Evolutionary conservation across 2,329 filamentous ascomycete species (phyloP).

Genomic region (Mariannaea elegans): DNA sequence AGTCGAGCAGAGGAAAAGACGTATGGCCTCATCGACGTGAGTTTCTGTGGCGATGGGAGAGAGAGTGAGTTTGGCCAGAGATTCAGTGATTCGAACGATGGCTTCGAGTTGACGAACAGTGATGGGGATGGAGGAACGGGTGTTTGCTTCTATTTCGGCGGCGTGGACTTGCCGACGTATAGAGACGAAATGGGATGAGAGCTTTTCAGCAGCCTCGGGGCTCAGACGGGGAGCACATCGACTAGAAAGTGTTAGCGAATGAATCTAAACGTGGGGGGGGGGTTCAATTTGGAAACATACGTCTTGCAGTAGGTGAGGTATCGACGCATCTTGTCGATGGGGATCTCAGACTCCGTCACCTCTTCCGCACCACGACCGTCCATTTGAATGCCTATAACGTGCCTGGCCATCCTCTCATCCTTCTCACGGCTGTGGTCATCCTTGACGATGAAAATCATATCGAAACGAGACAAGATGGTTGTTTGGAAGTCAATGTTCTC

Average conservation of each 20-base stretch:
- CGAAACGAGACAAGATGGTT: constrained; percentile 96
- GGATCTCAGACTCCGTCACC: constrained; percentile 84
- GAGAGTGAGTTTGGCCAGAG: constrained; percentile 89
- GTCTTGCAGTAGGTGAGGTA: constrained; percentile 98
- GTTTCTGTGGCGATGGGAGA: constrained; percentile 86
- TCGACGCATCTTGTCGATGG: constrained; percentile 95
- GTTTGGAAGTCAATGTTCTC: constrained; percentile 99
- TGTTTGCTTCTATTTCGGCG: constrained; percentile 87
- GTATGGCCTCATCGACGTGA: constrained; percentile 97
- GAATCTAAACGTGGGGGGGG: too few species aligned
- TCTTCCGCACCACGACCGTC: constrained; percentile 85
- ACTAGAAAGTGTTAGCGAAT: constrained; percentile 55
- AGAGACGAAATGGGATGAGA: constrained; percentile 96
- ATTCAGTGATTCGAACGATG: constrained; percentile 96
- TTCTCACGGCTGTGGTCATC: constrained; percentile 91
- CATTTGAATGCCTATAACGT: constrained; percentile 99
- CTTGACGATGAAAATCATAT: constrained; percentile 99
- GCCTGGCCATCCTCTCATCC: constrained; percentile 92
- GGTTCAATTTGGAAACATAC: constrained; percentile 58
- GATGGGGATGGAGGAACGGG: constrained; percentile 93
- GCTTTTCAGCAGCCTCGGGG: constrained; percentile 90
- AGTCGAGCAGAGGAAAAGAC: constrained; percentile 93
- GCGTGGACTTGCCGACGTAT: constrained; percentile 95
- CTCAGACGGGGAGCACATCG: constrained; percentile 93
- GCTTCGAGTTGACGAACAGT: constrained; percentile 97